Evolutionary conservation across 768 basidiomycete species (phyloP), one percentile per base, ranked within the genome.

Genomic region (Russula virescens): DNA sequence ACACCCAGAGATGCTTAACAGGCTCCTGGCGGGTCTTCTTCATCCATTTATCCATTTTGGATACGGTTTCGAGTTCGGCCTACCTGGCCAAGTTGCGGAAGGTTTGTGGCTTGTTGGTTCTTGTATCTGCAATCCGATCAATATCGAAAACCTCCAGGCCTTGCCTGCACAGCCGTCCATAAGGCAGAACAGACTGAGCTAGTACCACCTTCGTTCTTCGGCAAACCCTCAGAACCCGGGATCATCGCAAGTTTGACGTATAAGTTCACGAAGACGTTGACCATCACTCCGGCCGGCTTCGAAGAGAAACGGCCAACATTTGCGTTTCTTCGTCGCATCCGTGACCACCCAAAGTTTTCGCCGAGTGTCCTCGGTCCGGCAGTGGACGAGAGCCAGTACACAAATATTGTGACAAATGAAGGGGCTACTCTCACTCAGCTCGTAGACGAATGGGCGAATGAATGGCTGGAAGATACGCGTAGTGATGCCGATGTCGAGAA

Each of bases 41-140:
- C 88, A 90, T 67, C 83, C 87, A 0, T 59, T 88, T 45, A 88
- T 89, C 49, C 84, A 88, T 66, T 66, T 74, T 3, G 87, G 84
- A 16, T 81, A 82, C 70, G 87, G 86, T 3, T 71, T 79, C 3
- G 88, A 89, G 69, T 88, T 88, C 62, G 75, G 78, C 16, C 60
- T 85, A 23, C 78, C 81, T 8, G 87, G 86, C 0, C 71, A 87
- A 51, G 71, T 82, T 2, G 82, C 81, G 1, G 87, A 89, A 75
- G 88, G 87, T 86, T 57, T 1, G 63, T 11, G 13, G 31, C 45
- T 26, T 56, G 38, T 52, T 8, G 1, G 1, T 0, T 5, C 19
- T 13, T 1, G 18, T 10, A 18, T 48, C 28, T 34, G 2, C 43
- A 23, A 45, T 14, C 21, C 28, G 21, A 31, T 48, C 28, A 18